Base-by-base conservation (phyloP, 257 asterid genomes). In the Henckelia pumila region DNA sequence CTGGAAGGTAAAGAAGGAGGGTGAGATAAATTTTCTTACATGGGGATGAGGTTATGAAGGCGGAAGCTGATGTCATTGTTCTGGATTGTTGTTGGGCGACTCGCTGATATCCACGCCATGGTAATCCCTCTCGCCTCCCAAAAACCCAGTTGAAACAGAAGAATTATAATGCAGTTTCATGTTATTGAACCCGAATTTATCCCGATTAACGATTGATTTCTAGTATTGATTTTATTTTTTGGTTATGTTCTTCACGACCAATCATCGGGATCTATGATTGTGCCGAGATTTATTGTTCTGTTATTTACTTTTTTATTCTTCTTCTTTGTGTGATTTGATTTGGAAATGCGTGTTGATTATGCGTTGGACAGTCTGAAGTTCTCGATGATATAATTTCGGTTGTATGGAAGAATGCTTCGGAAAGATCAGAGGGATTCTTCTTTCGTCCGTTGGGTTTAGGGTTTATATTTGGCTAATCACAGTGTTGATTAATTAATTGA, bases 101-200 rank as follows among this genome's bases (percentile, higher is more conserved):
- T 71, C 61, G 79, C 75, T 50, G 73, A 66, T 59, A 68, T 67
- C 60, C 59, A 67, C 69, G 65, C 71, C 32, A 76, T 80, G 84
- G 81, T 80, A 76, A 73, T 62, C 55, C 61, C 50, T 8, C 8
- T 8, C 8, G 50, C 25, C 50, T 29, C 59, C 62, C 14, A 55
- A 61, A 28, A 21, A 44, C 28, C 56, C 10, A 28, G 59, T 59
- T 21, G 14, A 30, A 47, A 21, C 4, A 37, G 19, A 25, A 6
- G 4, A 40, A 14, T 23, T 52, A 33, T 23, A 8, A 50, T 25
- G 21, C 28, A 13, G 16, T 73, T 33, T 25, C 49, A 10, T 26
- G 28, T 23, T 19, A 59, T 6, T 26, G 10, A 25, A 61, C 21
- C 61, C 61, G 19, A 28, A 8, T 66, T 24, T 55, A 3, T 64